These are phyloP conservation scores for Rhodotorula sp. DNA, from an alignment of 1,284 basidiomycete species.

Conservation along the genomic window DNA sequence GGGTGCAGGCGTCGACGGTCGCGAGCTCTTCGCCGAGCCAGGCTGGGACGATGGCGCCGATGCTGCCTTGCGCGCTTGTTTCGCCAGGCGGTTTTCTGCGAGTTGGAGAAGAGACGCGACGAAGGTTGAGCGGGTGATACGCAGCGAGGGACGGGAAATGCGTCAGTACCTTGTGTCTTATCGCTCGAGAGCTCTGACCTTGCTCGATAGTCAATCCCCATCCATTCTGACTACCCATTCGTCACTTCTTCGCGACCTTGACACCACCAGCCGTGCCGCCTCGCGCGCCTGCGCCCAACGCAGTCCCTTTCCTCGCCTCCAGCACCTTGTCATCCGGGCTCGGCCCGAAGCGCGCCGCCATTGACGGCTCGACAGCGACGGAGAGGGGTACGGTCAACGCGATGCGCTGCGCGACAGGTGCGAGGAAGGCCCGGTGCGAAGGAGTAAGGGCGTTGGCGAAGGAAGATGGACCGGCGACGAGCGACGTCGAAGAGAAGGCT, in stretches of 20 bases:
- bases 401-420: background rate
- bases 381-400: background rate
- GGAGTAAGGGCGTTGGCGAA: conserved; percentile 17
- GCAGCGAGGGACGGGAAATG: background rate
- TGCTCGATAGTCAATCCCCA: background rate
- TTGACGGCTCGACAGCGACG: background rate
- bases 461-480: conserved; percentile 41
- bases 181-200: background rate
- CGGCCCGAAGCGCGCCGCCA: conserved; percentile 52
- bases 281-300: conserved; percentile 37
- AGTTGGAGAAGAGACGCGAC: background rate
- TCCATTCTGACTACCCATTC: background rate
- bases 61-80: conserved; percentile 20
- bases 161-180: conserved; percentile 21
- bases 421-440: background rate
- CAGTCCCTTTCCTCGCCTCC: conserved; percentile 71
- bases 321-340: conserved; percentile 83
- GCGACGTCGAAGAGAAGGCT: conserved; percentile 28
- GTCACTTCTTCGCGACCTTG: background rate
- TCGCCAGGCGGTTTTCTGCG: conserved; percentile 22
- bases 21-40: conserved; percentile 12
- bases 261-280: background rate
- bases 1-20: conserved; percentile 23
- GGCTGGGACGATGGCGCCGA: conserved; percentile 10
- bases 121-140: background rate